Conservation (phyloP, 2,329 filamentous ascomycete genomes). For the Thelonectria blattea region DNA sequence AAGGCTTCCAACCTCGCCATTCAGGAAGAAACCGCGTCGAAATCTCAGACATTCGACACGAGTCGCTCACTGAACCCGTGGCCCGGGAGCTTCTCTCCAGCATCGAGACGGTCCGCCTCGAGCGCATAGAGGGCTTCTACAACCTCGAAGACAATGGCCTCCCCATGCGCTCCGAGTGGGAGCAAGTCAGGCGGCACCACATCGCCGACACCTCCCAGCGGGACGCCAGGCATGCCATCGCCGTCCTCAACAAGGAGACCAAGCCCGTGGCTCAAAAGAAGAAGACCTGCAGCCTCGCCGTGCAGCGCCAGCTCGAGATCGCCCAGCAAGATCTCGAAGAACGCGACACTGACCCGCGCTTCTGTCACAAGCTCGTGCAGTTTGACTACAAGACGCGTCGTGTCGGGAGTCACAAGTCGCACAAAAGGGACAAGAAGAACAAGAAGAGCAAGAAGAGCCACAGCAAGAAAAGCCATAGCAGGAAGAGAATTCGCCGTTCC, state of each 20-base stretch:
- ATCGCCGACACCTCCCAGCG: constrained; percentile 47
- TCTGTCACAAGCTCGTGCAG: constrained; percentile 51
- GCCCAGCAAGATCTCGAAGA: constrained; percentile 44
- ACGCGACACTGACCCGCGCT: constrained; percentile 47
- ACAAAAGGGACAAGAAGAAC: constrained; percentile 25
- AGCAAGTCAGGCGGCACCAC: constrained; percentile 42
- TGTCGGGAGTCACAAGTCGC: constrained; percentile 18
- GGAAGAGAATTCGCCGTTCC: constrained; percentile 10
- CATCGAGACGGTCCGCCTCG: constrained; percentile 50
- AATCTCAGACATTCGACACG: constrained; percentile 46
- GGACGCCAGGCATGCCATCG: constrained; percentile 47
- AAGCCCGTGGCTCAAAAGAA: constrained; percentile 47
- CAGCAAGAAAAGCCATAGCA: constrained; percentile 21
- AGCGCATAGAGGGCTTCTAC: constrained; percentile 44
- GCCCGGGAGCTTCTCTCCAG: constrained; percentile 48
- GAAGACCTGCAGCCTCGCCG: constrained; percentile 40
- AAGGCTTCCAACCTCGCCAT: constrained; percentile 12
- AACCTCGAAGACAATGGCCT: constrained; percentile 47
- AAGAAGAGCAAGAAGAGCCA: constrained; percentile 14
- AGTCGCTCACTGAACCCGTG: constrained; percentile 46
- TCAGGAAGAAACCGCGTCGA: constrained; percentile 23
- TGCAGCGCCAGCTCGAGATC: constrained; percentile 52
- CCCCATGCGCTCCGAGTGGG: constrained; percentile 48
- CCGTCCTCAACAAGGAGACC: constrained; percentile 44
- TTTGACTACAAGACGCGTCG: constrained; percentile 47